Evolutionary conservation across 768 basidiomycete genomes (phyloP), one percentile per base, ranked within the genome.

Genomic region (Gymnopilus dilepis): DNA sequence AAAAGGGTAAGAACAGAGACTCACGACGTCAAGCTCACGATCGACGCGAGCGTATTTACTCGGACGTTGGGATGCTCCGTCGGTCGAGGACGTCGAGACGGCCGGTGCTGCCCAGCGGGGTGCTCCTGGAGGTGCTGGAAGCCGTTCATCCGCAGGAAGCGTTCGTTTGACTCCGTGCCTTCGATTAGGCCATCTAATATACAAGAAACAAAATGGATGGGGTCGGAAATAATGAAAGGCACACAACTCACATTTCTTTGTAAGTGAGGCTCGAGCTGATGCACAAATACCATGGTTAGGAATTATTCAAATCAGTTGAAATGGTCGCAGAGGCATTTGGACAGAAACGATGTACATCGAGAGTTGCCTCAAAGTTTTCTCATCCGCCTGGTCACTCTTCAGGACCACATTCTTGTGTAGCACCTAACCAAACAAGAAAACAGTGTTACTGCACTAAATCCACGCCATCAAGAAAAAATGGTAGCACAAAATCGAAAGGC

Each of bases 311-410:
- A 54, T 40, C 52, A 54, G 34, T 17, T 24, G 37, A 40, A 37
- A 37, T 2, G 15, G 37, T 28, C 11, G 31, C 17, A 42, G 53
- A 34, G 31, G 43, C 22, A 38, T 19, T 17, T n/a, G 15, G 40
- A 24, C 33, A 15, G 24, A 24, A 61, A 40, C 21, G 24, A 34
- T 55, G 52, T 72, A 76, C 76, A 78, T 76, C 34, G 74, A 76
- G 17, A 76, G 64, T 6, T 69, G 58, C 40, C 63, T 48, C 21
- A 74, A 63, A 3, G 67, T 47, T 4, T 55, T 50, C 38, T 56
- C 56, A 6, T 34, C 31, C 24, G 65, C 62, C 11, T 50, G 26
- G 9, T 57, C 40, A 13, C 67, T 47, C 24, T 65, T 71, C 9
- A 42, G 43, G 2, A 19, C 21, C 19, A 74, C 38, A 11, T 70